Evolutionary conservation across 352 stramenopile genomes (phyloP), one percentile per base, ranked within the genome.

Genomic region (Phytophthora pini): DNA sequence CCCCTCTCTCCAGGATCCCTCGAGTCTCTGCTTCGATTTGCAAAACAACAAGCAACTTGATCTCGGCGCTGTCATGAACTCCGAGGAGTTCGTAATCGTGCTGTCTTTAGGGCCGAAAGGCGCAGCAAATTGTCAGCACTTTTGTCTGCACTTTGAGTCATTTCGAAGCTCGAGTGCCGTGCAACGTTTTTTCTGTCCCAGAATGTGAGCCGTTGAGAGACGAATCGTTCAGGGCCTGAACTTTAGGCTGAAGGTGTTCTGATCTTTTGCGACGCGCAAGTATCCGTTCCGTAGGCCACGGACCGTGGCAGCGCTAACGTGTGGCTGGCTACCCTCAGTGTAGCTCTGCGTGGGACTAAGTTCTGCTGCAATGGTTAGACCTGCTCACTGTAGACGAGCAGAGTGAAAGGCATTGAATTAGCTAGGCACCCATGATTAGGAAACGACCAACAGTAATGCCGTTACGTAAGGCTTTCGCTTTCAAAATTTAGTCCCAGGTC

Each of bases 1-100:
- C 54, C 17, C 41, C 61, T 13, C 32, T 39, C 61, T 52, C 20
- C 52, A 68, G 61, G 52, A 68, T 63, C 36, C 60, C 60, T 63
- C 51, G 34, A 63, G 4, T n/a, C 22, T 56, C 36, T 12, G 20
- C 32, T 50, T 17, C 10, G 60, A 68, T 68, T 62, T 68, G 53
- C 4, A 24, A 44, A 10, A 15, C 47, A 11, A 22, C 38, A 22
- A 43, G 1, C 38, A 43, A 43, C 5, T 32, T 32, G 22, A 17
- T 49, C 6, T 36, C 43, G 43, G 10, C 11, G 22, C 13, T 43
- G 31, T 20, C 52, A 43, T 26, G n/a, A 41, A 50, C 12, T 15
- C 52, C 48, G 20, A 32, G 17, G 5, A 15, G 32, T 1, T 31
- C n/a, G 32, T 56, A 45, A 34, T 56, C 12, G 27, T 43, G 13